These are phyloP conservation scores for Xylaria grammica DNA, from an alignment of 495 filamentous ascomycete species.

Conservation along the genomic window DNA sequence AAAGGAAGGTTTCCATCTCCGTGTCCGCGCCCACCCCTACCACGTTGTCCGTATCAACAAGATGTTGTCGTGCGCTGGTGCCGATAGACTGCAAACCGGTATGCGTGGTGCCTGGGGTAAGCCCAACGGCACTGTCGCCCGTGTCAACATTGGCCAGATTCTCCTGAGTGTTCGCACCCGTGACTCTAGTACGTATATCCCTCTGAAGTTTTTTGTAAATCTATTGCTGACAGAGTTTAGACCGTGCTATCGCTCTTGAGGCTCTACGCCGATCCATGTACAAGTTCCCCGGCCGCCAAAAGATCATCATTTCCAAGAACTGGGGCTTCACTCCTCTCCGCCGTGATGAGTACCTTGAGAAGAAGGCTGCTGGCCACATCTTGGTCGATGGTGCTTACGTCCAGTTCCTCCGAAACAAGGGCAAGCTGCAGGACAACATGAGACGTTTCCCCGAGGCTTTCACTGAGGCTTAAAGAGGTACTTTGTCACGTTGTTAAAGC, in stretches of 20 bases:
- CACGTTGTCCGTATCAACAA: slow-evolving; percentile 99
- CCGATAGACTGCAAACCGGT: slow-evolving; percentile 99
- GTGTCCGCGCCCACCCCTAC: slow-evolving; percentile 97
- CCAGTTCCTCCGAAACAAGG: slow-evolving; percentile 94
- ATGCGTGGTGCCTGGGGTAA: slow-evolving; percentile 99
- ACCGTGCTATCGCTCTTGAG: slow-evolving; percentile 93
- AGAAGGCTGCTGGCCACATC: slow-evolving; percentile 87
- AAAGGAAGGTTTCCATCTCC: slow-evolving; percentile 99
- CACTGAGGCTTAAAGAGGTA: slow-evolving; percentile 50
- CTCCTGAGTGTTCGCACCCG: slow-evolving; percentile 94
- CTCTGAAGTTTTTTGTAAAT: not conserved
- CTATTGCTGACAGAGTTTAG: slow-evolving; percentile 47
- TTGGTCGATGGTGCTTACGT: slow-evolving; percentile 98
- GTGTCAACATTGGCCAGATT: slow-evolving; percentile 99
- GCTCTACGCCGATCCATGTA: slow-evolving; percentile 98
- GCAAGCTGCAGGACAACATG: slow-evolving; percentile 84
- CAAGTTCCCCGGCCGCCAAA: slow-evolving; percentile 99
- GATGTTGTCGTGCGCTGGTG: slow-evolving; percentile 99
- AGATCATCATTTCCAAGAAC: slow-evolving; percentile 99
- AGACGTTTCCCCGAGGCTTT: slow-evolving; percentile 92
- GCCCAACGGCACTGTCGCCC: slow-evolving; percentile 95
- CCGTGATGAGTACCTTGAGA: slow-evolving; percentile 93
- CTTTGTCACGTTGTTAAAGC: slow-evolving; percentile 30
- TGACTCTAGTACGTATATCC: slow-evolving; percentile 72
- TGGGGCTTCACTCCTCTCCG: slow-evolving; percentile 99